Evolutionary conservation across 2,329 filamentous ascomycete genomes (phyloP), one percentile per base, ranked within the genome.

Genomic region (Trichoderma gracile): DNA sequence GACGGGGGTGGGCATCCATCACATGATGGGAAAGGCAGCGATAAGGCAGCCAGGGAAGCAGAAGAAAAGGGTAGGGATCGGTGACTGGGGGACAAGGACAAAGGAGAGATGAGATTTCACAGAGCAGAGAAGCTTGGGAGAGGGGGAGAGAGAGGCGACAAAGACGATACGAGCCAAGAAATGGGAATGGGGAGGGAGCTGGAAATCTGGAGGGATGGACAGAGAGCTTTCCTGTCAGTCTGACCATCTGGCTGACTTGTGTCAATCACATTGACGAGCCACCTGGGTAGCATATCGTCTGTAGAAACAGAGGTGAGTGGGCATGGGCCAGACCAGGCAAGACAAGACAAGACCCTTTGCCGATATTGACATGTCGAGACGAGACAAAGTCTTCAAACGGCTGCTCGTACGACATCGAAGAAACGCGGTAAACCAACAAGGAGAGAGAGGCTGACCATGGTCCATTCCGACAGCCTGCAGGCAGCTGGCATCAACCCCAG

Each of bases 41-140:
- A 50, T 53, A 64, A 60, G 55, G 62, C 54, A 59, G 45, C 15
- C 40, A 43, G 40, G n/a, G 40, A n/a, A n/a, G 17, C 5, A n/a
- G 15, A n/a, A 7, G 40, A 8, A 43, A 43, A 52, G 30, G 43
- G n/a, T 40, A 59, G 54, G 53, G 17, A 38, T 53, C 49, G 49
- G 47, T 45, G 47, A 45, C 47, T 23, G 53, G 40, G 53, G 40
- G 58, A 52, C 58, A 46, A 38, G 33, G 46, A 27, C 49, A 52
- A 52, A 50, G 57, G 33, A 38, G 30, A 49, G n/a, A n/a, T n/a
- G n/a, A n/a, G n/a, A n/a, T n/a, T 12, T 47, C 47, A 27, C n/a
- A n/a, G n/a, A n/a, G n/a, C n/a, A 25, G n/a, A 40, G 38, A 45
- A 30, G 58, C 30, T 33, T 7, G 30, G 30, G 30, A 33, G 30